A percentile compares a stretch with the other conserved stretches of the same genome.
These are phyloP conservation scores for Ascodesmis nigricans DNA, from an alignment of 495 filamentous ascomycete genomes.

Conservation along the genomic window DNA sequence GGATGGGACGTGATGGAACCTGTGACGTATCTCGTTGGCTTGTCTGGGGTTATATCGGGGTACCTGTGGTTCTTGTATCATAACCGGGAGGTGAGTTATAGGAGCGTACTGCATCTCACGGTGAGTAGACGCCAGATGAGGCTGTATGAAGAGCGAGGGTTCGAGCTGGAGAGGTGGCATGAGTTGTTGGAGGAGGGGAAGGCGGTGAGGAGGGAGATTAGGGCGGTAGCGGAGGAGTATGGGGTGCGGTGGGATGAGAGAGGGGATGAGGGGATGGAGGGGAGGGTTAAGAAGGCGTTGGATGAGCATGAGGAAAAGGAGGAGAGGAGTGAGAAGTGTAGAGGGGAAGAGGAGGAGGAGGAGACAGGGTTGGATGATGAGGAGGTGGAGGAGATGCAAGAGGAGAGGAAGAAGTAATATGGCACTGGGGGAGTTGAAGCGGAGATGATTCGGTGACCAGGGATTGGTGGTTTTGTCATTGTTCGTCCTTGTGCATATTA, in stretches of 20 bases:
- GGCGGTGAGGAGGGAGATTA: conserved; percentile 55
- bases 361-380: conserved; percentile 30
- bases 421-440: too few species aligned
- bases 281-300: conserved; percentile 47
- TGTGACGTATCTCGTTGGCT: conserved; percentile 32
- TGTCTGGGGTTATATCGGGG: conserved; percentile 57
- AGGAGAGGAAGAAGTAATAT: conserved; percentile 26
- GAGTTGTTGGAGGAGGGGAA: conserved; percentile 62
- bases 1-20: conserved; percentile 91
- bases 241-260: conserved; percentile 87
- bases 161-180: conserved; percentile 62
- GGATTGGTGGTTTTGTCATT: too few species aligned
- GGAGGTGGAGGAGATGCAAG: conserved; percentile 27
- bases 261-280: conserved; percentile 43
- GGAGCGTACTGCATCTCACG: conserved; percentile 64
- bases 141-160: conserved; percentile 50
- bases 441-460: too few species aligned
- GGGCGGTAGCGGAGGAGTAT: conserved; percentile 62
- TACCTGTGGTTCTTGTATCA: conserved; percentile 91
- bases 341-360: conserved; percentile 18
- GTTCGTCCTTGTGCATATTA: too few species aligned
- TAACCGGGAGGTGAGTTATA: conserved; percentile 72
- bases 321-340: conserved; percentile 20
- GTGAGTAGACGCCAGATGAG: conserved; percentile 54
- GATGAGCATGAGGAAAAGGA: conserved; percentile 34